These are phyloP conservation scores for Nemania sp. DNA, from an alignment of 2,329 filamentous ascomycete genomes.

Conservation along the genomic window DNA sequence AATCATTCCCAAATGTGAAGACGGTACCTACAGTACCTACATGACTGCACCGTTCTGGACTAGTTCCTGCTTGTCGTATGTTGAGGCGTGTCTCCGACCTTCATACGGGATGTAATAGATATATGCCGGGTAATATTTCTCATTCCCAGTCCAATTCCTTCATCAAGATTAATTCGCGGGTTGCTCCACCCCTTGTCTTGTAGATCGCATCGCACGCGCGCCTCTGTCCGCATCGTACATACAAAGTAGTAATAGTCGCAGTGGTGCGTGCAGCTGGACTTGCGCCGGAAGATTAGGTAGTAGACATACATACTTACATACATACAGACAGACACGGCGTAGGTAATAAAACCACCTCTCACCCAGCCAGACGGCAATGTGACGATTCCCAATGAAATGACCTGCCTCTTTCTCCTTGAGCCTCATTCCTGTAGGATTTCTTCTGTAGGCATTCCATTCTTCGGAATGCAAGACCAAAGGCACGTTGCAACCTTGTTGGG, in stretches of 20 bases:
- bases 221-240: slow-evolving; percentile 9
- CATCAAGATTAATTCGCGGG: slow-evolving; percentile 34
- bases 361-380: slow-evolving; percentile 7
- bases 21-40: slow-evolving; percentile 7
- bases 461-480: slow-evolving; percentile 29
- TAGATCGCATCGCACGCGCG: slow-evolving; percentile 28
- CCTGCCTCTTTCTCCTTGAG: slow-evolving; percentile 24
- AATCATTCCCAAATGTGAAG: slow-evolving; percentile 19
- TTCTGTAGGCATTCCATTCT: slow-evolving; percentile 4
- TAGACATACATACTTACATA: neutral
- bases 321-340: too few species aligned
- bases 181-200: slow-evolving; percentile 25
- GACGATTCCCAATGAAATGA: slow-evolving; percentile 16
- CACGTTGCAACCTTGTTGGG: slow-evolving; percentile 29
- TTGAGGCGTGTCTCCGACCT: slow-evolving; percentile 7
- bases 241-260: neutral
- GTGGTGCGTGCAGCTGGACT: too few species aligned
- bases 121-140: slow-evolving; percentile 38
- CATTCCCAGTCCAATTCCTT: slow-evolving; percentile 26
- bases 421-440: slow-evolving; percentile 13
- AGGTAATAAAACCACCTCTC: too few species aligned
- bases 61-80: neutral
- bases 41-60: neutral
- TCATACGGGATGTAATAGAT: slow-evolving; percentile 29
- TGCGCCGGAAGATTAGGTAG: too few species aligned